Conservation (phyloP, 1,284 basidiomycete genomes). For the Ceratobasidium sp. region DNA sequence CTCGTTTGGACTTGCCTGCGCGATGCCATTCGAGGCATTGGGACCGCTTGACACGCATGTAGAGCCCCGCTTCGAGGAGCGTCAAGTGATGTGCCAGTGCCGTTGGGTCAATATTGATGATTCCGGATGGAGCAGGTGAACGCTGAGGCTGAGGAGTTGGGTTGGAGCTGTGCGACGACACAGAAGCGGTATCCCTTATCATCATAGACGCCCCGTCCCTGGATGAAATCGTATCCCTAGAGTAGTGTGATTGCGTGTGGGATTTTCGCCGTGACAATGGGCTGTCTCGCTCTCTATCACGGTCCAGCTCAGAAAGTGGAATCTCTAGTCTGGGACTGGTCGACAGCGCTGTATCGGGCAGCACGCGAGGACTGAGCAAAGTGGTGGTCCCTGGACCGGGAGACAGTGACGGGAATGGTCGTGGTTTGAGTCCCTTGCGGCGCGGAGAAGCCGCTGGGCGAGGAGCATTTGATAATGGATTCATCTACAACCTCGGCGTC, state of each 20-base stretch:
- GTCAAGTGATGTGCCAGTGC: slow-evolving; percentile 70
- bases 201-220: background rate
- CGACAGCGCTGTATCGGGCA: background rate
- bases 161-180: background rate
- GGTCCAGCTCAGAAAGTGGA: background rate
- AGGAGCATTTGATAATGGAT: background rate
- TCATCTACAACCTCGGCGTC: background rate
- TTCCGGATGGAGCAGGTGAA: background rate
- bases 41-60: slow-evolving; percentile 63
- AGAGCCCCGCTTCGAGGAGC: slow-evolving; percentile 64
- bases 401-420: slow-evolving; percentile 29
- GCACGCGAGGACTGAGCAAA: background rate
- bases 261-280: background rate
- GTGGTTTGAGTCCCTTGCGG: slow-evolving; percentile 19
- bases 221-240: background rate
- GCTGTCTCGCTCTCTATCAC: background rate
- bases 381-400: background rate
- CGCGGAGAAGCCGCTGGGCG: slow-evolving; percentile 4
- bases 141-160: background rate
- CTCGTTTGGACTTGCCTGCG: slow-evolving; percentile 51
- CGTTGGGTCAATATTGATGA: slow-evolving; percentile 55
- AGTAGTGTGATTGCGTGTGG: background rate
- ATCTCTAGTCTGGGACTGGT: background rate
- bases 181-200: background rate
- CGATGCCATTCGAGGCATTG: slow-evolving; percentile 67